phyloP scores from a whole-genome alignment of 257 asterid species.

The Marsdenia floribunda region DNA sequence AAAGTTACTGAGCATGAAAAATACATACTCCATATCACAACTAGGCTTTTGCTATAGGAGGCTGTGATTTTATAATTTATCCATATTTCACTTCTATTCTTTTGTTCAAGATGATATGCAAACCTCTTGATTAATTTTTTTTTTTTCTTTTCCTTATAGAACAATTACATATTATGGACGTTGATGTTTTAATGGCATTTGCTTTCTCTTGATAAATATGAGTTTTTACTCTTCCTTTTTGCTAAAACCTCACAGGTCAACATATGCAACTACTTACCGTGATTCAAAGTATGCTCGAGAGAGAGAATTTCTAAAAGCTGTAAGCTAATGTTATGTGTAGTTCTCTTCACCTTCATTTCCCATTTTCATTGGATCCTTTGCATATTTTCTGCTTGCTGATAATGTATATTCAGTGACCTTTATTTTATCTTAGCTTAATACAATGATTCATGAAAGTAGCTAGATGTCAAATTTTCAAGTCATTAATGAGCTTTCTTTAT shows the following conservation, averaged over 20 bases:
- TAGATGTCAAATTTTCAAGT: not conserved
- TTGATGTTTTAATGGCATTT: not conserved
- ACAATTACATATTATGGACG: not conserved
- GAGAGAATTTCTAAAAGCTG: constrained; percentile 87
- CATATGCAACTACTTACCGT: constrained; percentile 89
- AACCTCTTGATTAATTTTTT: not conserved
- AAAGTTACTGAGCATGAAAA: not conserved
- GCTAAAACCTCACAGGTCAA: constrained; percentile 55
- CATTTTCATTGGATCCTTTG: constrained; percentile 3
- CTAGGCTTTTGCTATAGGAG: not conserved
- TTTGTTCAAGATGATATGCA: not conserved
- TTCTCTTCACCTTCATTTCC: not conserved
- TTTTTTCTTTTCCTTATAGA: not conserved
- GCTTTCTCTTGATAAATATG: not conserved
- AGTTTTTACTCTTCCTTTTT: not conserved
- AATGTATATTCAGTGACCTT: not conserved
- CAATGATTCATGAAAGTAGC: no score
- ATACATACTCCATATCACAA: not conserved
- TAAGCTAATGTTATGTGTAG: constrained; percentile 19
- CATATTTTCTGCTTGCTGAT: not conserved
- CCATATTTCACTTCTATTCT: not conserved
- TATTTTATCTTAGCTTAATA: not conserved
- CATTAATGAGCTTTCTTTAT: not conserved
- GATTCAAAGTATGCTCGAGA: constrained; percentile 89
- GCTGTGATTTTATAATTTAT: not conserved